Evolutionary conservation across 2,329 filamentous ascomycete species (phyloP).

Genomic region (Diaporthe citriasiana): DNA sequence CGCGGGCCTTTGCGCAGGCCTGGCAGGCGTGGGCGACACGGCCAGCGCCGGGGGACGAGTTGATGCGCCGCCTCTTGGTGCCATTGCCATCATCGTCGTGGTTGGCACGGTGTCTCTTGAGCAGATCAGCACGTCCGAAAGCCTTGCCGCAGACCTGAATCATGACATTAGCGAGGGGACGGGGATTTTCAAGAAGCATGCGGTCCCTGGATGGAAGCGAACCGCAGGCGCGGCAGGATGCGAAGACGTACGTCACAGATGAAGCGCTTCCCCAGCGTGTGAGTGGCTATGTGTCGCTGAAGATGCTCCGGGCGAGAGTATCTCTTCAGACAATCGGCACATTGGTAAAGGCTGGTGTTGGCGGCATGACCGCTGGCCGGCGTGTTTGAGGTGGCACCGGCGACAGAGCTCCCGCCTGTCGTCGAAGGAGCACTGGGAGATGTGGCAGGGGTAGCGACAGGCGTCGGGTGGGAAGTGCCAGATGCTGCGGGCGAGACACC

Average conservation of each 20-base stretch:
- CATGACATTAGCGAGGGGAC: conserved; percentile 46
- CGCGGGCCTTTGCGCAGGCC: conserved; percentile 64
- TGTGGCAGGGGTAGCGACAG: conserved; percentile 36
- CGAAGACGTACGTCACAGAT: conserved; percentile 53
- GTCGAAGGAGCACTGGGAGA: conserved; percentile 46
- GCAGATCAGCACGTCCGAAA: conserved; percentile 67
- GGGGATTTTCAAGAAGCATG: not conserved
- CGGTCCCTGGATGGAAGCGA: not conserved
- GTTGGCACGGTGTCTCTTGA: conserved; percentile 66
- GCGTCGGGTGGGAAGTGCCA: conserved; percentile 34
- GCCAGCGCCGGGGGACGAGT: conserved; percentile 59
- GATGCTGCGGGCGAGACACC: conserved; percentile 35
- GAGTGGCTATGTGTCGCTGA: conserved; percentile 65
- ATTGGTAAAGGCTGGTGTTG: conserved; percentile 58
- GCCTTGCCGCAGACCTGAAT: conserved; percentile 65
- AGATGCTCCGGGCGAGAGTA: conserved; percentile 69
- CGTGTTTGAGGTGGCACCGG: conserved; percentile 13
- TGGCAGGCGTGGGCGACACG: conserved; percentile 68
- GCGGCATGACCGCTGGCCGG: conserved; percentile 45
- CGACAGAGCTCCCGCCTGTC: conserved; percentile 39
- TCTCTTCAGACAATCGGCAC: conserved; percentile 64
- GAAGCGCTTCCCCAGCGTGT: conserved; percentile 65
- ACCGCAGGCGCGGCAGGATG: not conserved
- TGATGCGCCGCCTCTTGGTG: conserved; percentile 62
- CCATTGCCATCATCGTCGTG: conserved; percentile 62